Evolutionary conservation across 495 filamentous ascomycete species (phyloP).

Genomic region (Talaromyces liani): DNA sequence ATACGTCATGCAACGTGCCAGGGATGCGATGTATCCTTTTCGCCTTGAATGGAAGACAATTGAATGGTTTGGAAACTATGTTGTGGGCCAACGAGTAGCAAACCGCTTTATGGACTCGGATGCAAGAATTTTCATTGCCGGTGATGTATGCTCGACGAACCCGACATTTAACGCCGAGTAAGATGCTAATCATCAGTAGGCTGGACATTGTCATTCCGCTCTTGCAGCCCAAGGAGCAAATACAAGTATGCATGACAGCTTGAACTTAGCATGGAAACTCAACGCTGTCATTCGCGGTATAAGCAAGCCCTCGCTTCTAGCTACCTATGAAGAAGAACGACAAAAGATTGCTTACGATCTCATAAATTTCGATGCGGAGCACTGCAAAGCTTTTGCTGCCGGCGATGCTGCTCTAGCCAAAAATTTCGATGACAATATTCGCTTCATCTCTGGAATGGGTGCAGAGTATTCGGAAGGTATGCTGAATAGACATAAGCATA

Average conservation of each 20-base stretch:
- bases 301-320: slow-evolving; percentile 45
- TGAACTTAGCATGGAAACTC: slow-evolving; percentile 73
- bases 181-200: background rate
- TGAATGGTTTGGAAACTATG: slow-evolving; percentile 54
- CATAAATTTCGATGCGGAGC: slow-evolving; percentile 61
- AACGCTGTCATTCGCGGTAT: slow-evolving; percentile 49
- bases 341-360: slow-evolving; percentile 63
- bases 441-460: slow-evolving; percentile 60
- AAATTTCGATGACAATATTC: slow-evolving; percentile 59
- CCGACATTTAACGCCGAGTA: no score
- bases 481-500: slow-evolving; percentile 36
- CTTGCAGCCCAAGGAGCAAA: slow-evolving; percentile 77
- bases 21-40: slow-evolving; percentile 54
- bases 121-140: slow-evolving; percentile 53
- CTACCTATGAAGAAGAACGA: slow-evolving; percentile 65
- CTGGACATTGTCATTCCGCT: slow-evolving; percentile 39
- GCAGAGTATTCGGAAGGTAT: slow-evolving; percentile 53
- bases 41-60: slow-evolving; percentile 40
- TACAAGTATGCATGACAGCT: slow-evolving; percentile 54
- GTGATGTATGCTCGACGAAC: slow-evolving; percentile 36
- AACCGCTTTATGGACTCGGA: slow-evolving; percentile 54
- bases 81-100: slow-evolving; percentile 69
- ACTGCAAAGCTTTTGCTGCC: slow-evolving; percentile 49
- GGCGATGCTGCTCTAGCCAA: slow-evolving; percentile 51
- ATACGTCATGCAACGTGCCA: slow-evolving; percentile 50